These are phyloP conservation scores for Eimeria brunetti DNA, from an alignment of 169 alveolate genomes.

Conservation along the genomic window DNA sequence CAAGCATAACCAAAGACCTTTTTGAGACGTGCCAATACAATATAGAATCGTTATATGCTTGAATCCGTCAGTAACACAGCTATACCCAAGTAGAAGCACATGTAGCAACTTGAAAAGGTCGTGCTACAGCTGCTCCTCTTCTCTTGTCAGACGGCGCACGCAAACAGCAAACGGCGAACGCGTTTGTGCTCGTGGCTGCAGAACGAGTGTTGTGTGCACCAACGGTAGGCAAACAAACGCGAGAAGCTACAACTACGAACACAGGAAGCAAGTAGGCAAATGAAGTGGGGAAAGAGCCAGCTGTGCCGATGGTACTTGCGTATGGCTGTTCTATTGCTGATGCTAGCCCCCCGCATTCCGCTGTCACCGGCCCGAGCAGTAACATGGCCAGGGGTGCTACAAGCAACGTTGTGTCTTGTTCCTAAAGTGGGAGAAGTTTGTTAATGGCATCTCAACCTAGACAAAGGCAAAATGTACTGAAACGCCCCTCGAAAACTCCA, in stretches of 20 bases:
- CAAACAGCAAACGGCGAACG: too few species aligned
- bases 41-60: not conserved
- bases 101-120: not conserved
- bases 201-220: not conserved
- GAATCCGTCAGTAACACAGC: not conserved
- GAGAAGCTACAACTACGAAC: not conserved
- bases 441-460: not conserved
- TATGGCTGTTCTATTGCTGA: not conserved
- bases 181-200: not conserved
- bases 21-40: not conserved
- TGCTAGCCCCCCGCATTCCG: not conserved
- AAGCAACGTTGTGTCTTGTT: not conserved
- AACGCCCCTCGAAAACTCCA: not conserved
- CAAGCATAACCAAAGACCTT: not conserved
- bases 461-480: not conserved
- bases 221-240: not conserved
- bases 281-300: not conserved
- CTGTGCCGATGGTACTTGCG: not conserved
- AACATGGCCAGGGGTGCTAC: not conserved
- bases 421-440: not conserved
- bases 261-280: not conserved
- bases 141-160: not conserved
- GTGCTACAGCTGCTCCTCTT: not conserved
- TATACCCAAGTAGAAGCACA: not conserved
- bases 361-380: not conserved